Conservation (phyloP, 2,329 filamentous ascomycete genomes). For the Trichoderma arundinaceum region DNA sequence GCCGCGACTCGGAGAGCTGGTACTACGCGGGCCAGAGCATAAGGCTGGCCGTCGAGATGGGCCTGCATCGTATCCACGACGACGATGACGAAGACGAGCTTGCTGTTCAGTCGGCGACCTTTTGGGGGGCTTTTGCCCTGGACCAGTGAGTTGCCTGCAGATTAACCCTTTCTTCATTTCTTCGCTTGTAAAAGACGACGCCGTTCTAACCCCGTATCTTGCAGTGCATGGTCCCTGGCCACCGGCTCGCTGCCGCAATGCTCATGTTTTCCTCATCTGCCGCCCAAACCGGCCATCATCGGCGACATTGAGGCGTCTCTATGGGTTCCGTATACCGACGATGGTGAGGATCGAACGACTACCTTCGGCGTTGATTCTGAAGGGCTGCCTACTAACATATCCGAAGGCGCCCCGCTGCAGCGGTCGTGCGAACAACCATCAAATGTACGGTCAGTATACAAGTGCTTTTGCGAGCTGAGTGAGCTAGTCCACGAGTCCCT, state of each 20-base stretch:
- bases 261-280: conserved; percentile 61
- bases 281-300: conserved; percentile 65
- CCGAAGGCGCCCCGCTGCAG: conserved; percentile 57
- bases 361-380: not conserved
- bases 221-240: conserved; percentile 68
- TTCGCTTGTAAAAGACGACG: too few species aligned
- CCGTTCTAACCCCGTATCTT: conserved; percentile 35
- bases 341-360: conserved; percentile 51
- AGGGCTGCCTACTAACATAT: conserved; percentile 13
- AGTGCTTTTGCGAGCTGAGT: conserved; percentile 73
- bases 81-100: conserved; percentile 59
- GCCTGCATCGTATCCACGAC: conserved; percentile 62
- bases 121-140: conserved; percentile 66
- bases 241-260: conserved; percentile 66
- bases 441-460: conserved; percentile 71
- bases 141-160: conserved; percentile 60
- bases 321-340: conserved; percentile 65
- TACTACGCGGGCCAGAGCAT: conserved; percentile 75
- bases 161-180: not conserved
- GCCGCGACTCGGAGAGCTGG: conserved; percentile 74
- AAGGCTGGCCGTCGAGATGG: conserved; percentile 73
- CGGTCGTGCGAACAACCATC: conserved; percentile 66
- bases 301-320: conserved; percentile 64
- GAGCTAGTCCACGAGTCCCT: conserved; percentile 75
- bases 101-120: conserved; percentile 64